Base-by-base conservation (phyloP, 768 basidiomycete species). In the Collybia mongolica region DNA sequence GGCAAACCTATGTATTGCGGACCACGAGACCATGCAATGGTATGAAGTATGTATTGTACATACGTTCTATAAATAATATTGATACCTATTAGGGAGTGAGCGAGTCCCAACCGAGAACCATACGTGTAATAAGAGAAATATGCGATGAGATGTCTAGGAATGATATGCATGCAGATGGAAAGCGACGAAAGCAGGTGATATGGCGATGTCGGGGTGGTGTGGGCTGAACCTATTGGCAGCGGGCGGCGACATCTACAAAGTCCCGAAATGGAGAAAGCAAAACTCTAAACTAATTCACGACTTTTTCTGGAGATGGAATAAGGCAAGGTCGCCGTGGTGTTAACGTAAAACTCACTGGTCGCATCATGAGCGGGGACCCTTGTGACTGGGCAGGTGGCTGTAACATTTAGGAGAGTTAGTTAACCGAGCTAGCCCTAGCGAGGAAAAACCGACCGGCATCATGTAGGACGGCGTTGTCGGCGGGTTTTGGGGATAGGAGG, bases 341-440 rank as follows among this genome's bases (percentile, higher is more conserved):
- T 22, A 46, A 39, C n/a, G 23, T 19, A 56, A 59, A 47, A 55
- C 67, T 51, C 44, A 77, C 77, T 54, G 76, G 68, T 71, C 76
- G 77, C 79, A 82, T 83, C 77, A 81, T 82, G 54, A 83, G 51
- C 8, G 77, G 74, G 17, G 75, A 75, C 15, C 72, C 71, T 49
- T 72, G 66, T 20, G 73, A 63, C 41, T 67, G 59, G 11, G 71
- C 49, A 29, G 69, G 55, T 9, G 72, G 61, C 77, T 76, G 50
- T 14, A 32, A 49, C 50, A 52, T 22, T 37, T 19, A 52, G 11
- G 39, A 56, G 24, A 39, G 41, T 54, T 48, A 52, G 58, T 47
- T 26, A 35, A 43, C 45, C 29, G 44, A 49, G 49, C 12, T 15
- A 46, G 2, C 8, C 49, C 1, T 17, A 28, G 17, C 35, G 6